Evolutionary conservation across 2,329 filamentous ascomycete genomes (phyloP).

Genomic region (Sphaerulina musiva): DNA sequence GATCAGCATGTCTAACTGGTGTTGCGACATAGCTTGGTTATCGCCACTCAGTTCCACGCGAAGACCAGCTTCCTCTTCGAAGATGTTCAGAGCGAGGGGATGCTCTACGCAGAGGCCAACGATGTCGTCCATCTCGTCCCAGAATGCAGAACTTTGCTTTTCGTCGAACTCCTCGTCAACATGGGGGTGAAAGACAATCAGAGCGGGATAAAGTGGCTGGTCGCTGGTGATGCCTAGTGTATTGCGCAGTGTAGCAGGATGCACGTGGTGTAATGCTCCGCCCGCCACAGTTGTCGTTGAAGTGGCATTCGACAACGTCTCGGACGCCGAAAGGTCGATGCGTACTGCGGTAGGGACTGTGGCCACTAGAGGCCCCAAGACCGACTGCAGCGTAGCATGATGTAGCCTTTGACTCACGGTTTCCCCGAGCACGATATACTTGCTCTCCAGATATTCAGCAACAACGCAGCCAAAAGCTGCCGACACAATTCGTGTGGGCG

Average conservation of each 20-base stretch:
- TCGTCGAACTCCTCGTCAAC: background rate
- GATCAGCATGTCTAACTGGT: conserved; percentile 2
- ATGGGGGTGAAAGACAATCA: conserved; percentile 3
- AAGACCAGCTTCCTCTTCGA: background rate
- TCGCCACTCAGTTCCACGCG: conserved; percentile 2
- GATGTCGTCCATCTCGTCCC: conserved; percentile 7
- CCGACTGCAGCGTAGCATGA: conserved; percentile 9
- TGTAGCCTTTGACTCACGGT: conserved; percentile 9
- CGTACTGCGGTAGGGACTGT: conserved; percentile 7
- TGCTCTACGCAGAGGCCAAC: conserved; percentile 9
- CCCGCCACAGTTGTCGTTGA: conserved; percentile 2
- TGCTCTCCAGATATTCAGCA: conserved; percentile 8
- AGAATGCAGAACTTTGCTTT: background rate
- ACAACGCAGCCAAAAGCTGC: background rate
- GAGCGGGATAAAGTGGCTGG: conserved; percentile 6
- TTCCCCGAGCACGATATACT: conserved; percentile 11
- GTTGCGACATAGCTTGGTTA: background rate
- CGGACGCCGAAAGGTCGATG: background rate
- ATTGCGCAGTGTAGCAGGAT: conserved; percentile 1
- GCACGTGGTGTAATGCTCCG: background rate
- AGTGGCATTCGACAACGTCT: background rate
- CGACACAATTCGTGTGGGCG: background rate
- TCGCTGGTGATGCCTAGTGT: conserved; percentile 4
- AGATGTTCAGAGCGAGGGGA: conserved; percentile 12
- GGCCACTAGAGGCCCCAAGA: conserved; percentile 7